Conservation (phyloP, 2,329 filamentous ascomycete species). For the Pseudogymnoascus sp. region DNA sequence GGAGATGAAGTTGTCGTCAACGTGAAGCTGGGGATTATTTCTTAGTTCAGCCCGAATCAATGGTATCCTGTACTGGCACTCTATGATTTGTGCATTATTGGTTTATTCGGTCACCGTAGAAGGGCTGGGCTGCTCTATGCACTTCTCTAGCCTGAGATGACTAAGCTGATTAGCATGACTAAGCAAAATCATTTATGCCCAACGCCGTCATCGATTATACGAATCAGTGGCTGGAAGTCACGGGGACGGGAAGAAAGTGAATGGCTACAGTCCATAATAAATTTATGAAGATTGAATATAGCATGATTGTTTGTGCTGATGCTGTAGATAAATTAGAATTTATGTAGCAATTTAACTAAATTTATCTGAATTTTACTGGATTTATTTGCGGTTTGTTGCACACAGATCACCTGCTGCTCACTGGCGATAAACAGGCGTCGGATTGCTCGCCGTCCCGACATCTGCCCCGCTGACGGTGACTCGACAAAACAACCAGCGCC, state of each 20-base stretch:
- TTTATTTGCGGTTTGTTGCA: not conserved
- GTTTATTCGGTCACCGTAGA: not conserved
- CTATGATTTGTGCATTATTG: not conserved
- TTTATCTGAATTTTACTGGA: not conserved
- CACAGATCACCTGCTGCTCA: not conserved
- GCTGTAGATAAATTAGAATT: not conserved
- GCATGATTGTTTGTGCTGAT: not conserved
- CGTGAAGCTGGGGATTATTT: slow-evolving; percentile 5
- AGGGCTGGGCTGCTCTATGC: not conserved
- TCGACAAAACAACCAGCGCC: not conserved
- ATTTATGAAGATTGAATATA: not conserved
- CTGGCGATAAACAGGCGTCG: slow-evolving; percentile 1
- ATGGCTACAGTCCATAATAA: not conserved
- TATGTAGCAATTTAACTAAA: not conserved
- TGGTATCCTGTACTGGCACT: not conserved
- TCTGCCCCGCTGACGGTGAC: slow-evolving; percentile 1
- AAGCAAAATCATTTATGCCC: not conserved
- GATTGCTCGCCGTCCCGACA: slow-evolving; percentile 4
- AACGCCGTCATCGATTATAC: not conserved
- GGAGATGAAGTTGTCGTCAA: slow-evolving; percentile 1
- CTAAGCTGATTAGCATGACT: not conserved
- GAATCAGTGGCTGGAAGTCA: not conserved
- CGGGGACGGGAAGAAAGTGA: not conserved
- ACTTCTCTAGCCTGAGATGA: not conserved
- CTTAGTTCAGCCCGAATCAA: slow-evolving; percentile 4